Conservation (phyloP, 306 rosid genomes). For the Arachis hypogaea region DNA sequence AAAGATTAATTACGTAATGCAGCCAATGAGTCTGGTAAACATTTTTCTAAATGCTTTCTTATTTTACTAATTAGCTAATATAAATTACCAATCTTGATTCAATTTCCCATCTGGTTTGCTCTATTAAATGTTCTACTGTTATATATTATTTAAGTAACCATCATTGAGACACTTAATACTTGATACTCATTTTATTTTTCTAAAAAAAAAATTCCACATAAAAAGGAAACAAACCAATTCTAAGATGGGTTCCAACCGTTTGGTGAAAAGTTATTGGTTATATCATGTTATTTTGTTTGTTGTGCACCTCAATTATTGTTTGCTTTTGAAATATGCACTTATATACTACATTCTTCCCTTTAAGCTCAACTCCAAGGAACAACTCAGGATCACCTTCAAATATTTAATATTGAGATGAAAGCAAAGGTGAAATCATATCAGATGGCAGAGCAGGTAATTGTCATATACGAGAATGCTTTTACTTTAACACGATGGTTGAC, state of each 20-base stretch:
- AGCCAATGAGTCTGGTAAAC: not conserved
- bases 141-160: conserved; percentile 11
- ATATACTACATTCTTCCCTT: conserved; percentile 32
- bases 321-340: conserved; percentile 32
- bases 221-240: conserved; percentile 11
- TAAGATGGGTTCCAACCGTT: conserved; percentile 19
- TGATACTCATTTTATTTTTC: conserved; percentile 5
- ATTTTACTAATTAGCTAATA: not conserved
- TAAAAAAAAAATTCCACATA: not conserved
- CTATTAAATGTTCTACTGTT: conserved; percentile 25
- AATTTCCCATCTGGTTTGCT: not conserved
- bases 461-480: conserved; percentile 11
- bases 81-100: not conserved
- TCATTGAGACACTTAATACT: not conserved
- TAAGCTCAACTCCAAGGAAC: conserved; percentile 98
- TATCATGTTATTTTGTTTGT: conserved; percentile 28
- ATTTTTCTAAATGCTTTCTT: conserved; percentile 1
- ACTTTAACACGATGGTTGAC: conserved; percentile 8
- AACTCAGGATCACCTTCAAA: conserved; percentile 95
- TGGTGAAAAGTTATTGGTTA: conserved; percentile 24
- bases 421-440: conserved; percentile 90
- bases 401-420: conserved; percentile 95
- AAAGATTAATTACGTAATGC: not conserved
- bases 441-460: conserved; percentile 96
- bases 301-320: conserved; percentile 25